Evolutionary conservation across 106 monocot genomes (phyloP).

Genomic region (Hemerocallis citrina): DNA sequence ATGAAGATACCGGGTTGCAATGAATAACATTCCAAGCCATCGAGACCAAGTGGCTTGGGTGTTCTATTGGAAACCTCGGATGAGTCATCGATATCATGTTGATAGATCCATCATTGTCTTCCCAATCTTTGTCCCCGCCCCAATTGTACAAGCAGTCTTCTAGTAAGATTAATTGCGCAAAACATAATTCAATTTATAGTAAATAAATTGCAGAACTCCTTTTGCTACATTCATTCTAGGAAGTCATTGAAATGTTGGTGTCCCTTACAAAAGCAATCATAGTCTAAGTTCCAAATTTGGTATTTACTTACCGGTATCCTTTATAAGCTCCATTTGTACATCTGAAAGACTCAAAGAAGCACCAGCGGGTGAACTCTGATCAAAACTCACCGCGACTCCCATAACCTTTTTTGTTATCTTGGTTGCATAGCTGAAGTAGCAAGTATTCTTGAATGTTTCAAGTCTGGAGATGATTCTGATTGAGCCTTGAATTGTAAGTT

Average conservation of each 20-base stretch:
- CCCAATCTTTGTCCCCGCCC: constrained; percentile 61
- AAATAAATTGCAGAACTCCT: no score
- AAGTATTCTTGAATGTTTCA: constrained; percentile 68
- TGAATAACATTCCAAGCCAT: constrained; percentile 49
- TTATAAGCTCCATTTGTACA: constrained; percentile 83
- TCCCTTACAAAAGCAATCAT: no score
- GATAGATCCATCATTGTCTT: constrained; percentile 61
- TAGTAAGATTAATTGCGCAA: no score
- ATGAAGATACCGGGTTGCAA: constrained; percentile 52
- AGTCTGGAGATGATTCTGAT: constrained; percentile 35
- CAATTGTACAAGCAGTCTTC: no score
- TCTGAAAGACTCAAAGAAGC: constrained; percentile 72
- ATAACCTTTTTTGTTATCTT: constrained; percentile 65
- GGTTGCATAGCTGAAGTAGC: constrained; percentile 90
- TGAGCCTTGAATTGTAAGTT: constrained; percentile 83
- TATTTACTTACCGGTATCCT: constrained; percentile 70
- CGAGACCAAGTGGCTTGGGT: constrained; percentile 43
- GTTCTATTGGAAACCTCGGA: constrained; percentile 46
- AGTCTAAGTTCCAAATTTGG: no score
- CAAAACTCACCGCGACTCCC: constrained; percentile 56
- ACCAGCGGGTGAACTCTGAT: constrained; percentile 73
- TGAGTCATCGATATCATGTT: constrained; percentile 70
- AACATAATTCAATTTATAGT: not conserved
- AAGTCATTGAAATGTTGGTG: no score
- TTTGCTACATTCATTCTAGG: no score